A percentile compares a stretch with the other conserved stretches of the same genome.
Conservation (phyloP, 2,329 filamentous ascomycete species). For the Trichophyton benhamiae region DNA sequence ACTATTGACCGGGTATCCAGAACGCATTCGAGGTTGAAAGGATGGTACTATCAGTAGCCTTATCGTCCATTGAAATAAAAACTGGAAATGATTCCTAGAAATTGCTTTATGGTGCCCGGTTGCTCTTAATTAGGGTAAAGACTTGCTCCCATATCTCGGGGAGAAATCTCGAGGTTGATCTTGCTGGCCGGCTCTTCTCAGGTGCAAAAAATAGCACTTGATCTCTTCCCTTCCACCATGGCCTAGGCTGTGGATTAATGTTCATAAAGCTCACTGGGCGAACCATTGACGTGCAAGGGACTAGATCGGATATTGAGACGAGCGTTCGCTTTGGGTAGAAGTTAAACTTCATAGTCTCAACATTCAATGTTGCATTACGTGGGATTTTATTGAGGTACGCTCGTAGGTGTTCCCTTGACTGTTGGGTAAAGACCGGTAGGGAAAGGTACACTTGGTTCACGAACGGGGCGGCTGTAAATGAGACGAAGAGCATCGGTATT, state of each 20-base stretch:
- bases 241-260: constrained; percentile 23
- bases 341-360: constrained; percentile 36
- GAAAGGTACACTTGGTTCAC: constrained; percentile 60
- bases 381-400: constrained; percentile 36
- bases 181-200: constrained; percentile 28
- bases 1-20: background rate
- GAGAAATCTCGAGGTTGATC: constrained; percentile 28
- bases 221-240: constrained; percentile 29
- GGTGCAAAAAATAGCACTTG: constrained; percentile 29
- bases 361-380: constrained; percentile 30
- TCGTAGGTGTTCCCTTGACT: constrained; percentile 40
- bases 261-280: constrained; percentile 34
- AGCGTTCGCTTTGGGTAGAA: constrained; percentile 31
- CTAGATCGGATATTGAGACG: constrained; percentile 33
- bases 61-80: background rate
- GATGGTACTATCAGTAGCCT: too few species aligned
- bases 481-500: constrained; percentile 52
- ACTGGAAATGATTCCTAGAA: background rate
- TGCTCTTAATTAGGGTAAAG: constrained; percentile 28
- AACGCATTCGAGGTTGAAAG: background rate
- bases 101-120: constrained; percentile 1
- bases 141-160: constrained; percentile 35
- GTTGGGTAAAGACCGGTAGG: constrained; percentile 53
- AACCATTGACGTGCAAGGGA: constrained; percentile 22
- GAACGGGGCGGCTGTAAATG: constrained; percentile 55